Evolutionary conservation across 768 basidiomycete genomes (phyloP).

Genomic region (Clitopilus passeckerianus): DNA sequence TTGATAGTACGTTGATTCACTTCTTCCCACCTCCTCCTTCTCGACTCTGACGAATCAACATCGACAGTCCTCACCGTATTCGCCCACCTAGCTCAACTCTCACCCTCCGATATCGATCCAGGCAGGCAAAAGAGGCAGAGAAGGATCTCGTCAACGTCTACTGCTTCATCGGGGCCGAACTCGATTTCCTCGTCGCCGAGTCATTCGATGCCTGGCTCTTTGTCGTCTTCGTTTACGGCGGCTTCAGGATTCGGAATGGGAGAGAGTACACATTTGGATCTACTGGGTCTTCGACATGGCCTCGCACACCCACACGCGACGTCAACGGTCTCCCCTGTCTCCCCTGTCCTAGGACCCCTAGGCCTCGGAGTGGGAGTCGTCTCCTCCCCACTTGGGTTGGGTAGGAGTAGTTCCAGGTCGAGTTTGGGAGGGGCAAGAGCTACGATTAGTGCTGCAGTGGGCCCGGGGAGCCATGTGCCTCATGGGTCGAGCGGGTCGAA

Average conservation of each 20-base stretch:
- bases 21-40: not conserved
- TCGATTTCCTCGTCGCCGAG: not conserved
- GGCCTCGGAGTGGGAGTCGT: not conserved
- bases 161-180: not conserved
- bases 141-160: not conserved
- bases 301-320: too few relatives aligned
- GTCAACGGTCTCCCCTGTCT: not conserved
- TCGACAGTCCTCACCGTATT: not conserved
- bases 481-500: not conserved
- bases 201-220: not conserved
- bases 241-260: too few relatives aligned
- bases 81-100: not conserved
- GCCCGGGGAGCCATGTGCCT: too few relatives aligned
- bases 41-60: not conserved
- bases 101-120: not conserved
- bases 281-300: too few relatives aligned
- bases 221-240: not conserved
- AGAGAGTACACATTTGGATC: not conserved
- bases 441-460: too few relatives aligned
- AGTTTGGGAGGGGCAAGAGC: not conserved
- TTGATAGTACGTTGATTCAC: slow-evolving; percentile 55
- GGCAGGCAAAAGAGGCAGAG: not conserved
- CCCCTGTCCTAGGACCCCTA: not conserved
- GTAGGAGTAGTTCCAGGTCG: not conserved
- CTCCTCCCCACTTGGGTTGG: not conserved